Evolutionary conservation across 2,329 filamentous ascomycete species (phyloP).

Genomic region (Ophiostoma ulmi): DNA sequence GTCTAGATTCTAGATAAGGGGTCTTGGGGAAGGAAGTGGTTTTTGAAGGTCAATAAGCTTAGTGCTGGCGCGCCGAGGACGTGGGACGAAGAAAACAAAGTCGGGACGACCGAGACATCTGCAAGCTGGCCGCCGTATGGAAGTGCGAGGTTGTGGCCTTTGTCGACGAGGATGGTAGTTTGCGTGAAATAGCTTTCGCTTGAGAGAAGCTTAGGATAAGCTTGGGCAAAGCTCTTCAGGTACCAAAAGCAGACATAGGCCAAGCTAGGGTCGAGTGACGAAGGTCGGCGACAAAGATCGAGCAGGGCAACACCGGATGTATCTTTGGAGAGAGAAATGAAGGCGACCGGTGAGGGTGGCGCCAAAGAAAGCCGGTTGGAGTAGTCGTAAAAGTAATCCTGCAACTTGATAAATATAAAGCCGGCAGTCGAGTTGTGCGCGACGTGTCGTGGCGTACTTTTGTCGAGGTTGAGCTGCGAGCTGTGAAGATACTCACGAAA

Average conservation of each 20-base stretch:
- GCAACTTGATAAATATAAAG: neutral
- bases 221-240: neutral
- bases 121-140: conserved; percentile 15
- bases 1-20: neutral
- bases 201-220: neutral
- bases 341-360: neutral
- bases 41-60: neutral
- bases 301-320: conserved; percentile 2
- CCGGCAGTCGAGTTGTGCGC: neutral
- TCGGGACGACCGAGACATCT: conserved; percentile 27
- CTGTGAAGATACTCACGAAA: neutral
- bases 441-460: neutral
- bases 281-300: neutral
- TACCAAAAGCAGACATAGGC: neutral
- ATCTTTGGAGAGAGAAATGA: neutral
- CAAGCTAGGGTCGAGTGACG: neutral
- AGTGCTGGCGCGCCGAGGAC: conserved; percentile 21
- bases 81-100: conserved; percentile 17
- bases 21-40: neutral
- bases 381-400: neutral
- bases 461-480: conserved; percentile 2
- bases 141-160: neutral
- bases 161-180: neutral
- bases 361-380: neutral
- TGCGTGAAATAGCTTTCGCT: neutral